Evolutionary conservation across 1,284 basidiomycete species (phyloP).

Genomic region (Apiotrichum montevideense): DNA sequence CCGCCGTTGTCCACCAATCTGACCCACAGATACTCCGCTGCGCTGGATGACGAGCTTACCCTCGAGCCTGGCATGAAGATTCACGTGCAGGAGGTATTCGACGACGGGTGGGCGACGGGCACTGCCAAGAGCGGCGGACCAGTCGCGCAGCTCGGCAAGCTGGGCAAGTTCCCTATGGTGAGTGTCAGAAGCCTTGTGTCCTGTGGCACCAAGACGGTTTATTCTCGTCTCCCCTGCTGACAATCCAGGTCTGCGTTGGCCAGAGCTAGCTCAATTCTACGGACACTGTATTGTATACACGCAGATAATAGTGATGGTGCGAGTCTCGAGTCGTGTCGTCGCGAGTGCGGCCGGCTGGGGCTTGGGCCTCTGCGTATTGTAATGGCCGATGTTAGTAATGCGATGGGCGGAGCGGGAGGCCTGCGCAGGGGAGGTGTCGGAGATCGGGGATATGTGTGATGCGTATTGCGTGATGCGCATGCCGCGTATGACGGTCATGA

Average conservation of each 20-base stretch:
- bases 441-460: no score
- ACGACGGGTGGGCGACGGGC: slow-evolving; percentile 46
- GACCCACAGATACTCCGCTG: slow-evolving; percentile 26
- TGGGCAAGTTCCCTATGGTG: slow-evolving; percentile 38
- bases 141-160: slow-evolving; percentile 23
- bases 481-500: no score
- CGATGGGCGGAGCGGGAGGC: no score
- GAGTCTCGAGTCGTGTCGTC: no score
- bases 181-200: background rate
- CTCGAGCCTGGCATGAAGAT: slow-evolving; percentile 43
- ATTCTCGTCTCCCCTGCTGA: background rate
- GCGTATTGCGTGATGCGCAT: no score
- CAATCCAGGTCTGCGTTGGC: background rate
- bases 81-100: slow-evolving; percentile 36
- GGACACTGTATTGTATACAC: no score
- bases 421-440: background rate
- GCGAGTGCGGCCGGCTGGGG: no score
- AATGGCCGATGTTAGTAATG: no score
- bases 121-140: slow-evolving; percentile 28
- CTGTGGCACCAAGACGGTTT: no score
- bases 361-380: no score
- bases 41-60: slow-evolving; percentile 43
- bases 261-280: background rate
- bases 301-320: no score
- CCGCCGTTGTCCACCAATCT: slow-evolving; percentile 4